Percentiles rank a stretch among this genome's conserved stretches.
phyloP scores from a whole-genome alignment of 495 filamentous ascomycete species.

The Trichoderma orchidacearum region DNA sequence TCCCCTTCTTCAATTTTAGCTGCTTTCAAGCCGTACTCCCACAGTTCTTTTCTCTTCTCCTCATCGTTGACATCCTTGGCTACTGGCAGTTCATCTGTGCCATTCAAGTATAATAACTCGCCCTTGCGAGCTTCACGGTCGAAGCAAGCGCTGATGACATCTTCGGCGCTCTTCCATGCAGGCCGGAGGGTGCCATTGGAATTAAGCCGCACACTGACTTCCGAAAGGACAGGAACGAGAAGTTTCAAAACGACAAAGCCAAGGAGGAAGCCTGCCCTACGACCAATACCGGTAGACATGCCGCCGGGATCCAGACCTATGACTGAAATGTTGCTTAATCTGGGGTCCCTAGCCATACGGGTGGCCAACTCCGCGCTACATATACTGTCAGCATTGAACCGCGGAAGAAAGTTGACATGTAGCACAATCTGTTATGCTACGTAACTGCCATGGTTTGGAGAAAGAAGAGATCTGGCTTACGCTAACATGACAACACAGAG shows the following conservation, averaged over 20 bases:
- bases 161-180: constrained; percentile 26
- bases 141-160: constrained; percentile 22
- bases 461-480: constrained; percentile 7
- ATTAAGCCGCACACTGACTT: constrained; percentile 8
- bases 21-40: constrained; percentile 18
- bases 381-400: neutral
- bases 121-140: constrained; percentile 16
- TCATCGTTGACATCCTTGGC: constrained; percentile 20
- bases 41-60: constrained; percentile 18
- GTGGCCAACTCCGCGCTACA: constrained; percentile 19
- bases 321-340: constrained; percentile 15
- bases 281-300: constrained; percentile 17
- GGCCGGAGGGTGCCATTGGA: constrained; percentile 21
- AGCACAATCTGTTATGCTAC: no score
- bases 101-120: constrained; percentile 20
- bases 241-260: constrained; percentile 4
- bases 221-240: constrained; percentile 6
- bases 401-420: neutral
- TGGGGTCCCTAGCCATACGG: constrained; percentile 16
- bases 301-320: constrained; percentile 20
- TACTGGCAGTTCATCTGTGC: constrained; percentile 7
- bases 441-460: no score
- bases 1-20: constrained; percentile 20
- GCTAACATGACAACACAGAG: constrained; percentile 24
- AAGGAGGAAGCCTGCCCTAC: constrained; percentile 9